These are phyloP conservation scores for Trametes meyenii DNA, from an alignment of 768 basidiomycete species.

Conservation along the genomic window DNA sequence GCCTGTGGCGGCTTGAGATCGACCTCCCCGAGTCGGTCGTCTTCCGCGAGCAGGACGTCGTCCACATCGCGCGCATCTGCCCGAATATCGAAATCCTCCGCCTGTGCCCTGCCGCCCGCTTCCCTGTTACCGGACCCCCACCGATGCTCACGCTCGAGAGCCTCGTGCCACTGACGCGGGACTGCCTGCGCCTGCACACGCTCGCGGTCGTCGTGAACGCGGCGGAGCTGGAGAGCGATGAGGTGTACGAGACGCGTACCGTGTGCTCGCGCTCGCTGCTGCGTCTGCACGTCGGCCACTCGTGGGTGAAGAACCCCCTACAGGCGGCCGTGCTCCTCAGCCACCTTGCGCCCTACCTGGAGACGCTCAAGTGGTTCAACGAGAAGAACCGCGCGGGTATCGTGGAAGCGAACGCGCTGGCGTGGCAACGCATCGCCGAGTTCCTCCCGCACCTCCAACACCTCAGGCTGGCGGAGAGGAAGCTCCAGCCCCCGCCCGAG, in stretches of 20 bases:
- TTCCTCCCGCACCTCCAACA: slow-evolving; percentile 73
- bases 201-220: slow-evolving; percentile 69
- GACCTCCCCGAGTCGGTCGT: slow-evolving; percentile 79
- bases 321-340: slow-evolving; percentile 72
- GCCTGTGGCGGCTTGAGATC: slow-evolving; percentile 65
- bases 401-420: slow-evolving; percentile 64
- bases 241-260: slow-evolving; percentile 48
- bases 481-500: slow-evolving; percentile 37
- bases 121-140: slow-evolving; percentile 52
- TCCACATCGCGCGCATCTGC: slow-evolving; percentile 58
- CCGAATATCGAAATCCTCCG: slow-evolving; percentile 71
- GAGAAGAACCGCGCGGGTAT: slow-evolving; percentile 75
- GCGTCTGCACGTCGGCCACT: slow-evolving; percentile 77
- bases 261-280: slow-evolving; percentile 67
- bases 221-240: slow-evolving; percentile 43
- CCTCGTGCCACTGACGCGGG: slow-evolving; percentile 57
- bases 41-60: slow-evolving; percentile 63
- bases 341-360: slow-evolving; percentile 73
- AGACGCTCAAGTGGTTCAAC: slow-evolving; percentile 74
- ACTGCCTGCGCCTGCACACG: slow-evolving; percentile 65
- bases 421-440: slow-evolving; percentile 71
- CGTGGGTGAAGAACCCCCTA: slow-evolving; percentile 70
- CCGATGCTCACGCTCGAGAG: slow-evolving; percentile 65
- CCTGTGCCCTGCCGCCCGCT: slow-evolving; percentile 69
- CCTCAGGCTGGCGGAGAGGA: slow-evolving; percentile 64